Percentiles rank a stretch among this genome's conserved stretches.
Conservation (phyloP, 345 rosid genomes). For the Camelina neglecta region DNA sequence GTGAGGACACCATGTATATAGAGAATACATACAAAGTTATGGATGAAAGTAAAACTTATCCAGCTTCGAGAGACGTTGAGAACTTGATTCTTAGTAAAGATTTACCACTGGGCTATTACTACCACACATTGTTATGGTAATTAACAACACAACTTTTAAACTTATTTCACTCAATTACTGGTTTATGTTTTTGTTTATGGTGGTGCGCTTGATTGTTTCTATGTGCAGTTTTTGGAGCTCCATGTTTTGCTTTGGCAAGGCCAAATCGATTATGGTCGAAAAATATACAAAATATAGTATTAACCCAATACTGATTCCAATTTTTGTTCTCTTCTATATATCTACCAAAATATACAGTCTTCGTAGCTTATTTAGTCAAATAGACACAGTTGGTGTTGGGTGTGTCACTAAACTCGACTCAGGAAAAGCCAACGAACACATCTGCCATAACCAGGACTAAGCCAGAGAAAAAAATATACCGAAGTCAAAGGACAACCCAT, state of each 20-base stretch:
- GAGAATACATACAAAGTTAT: conserved; percentile 64
- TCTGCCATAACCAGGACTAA: neutral
- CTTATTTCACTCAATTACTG: neutral
- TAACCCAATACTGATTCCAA: neutral
- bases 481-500: too few species aligned
- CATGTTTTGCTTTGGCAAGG: neutral
- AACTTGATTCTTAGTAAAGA: conserved; percentile 73
- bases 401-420: neutral
- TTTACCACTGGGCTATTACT: conserved; percentile 76
- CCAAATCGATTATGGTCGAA: neutral
- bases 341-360: neutral
- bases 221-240: neutral
- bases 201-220: neutral
- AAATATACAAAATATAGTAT: neutral
- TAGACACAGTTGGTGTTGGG: conserved; percentile 4
- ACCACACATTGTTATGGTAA: conserved; percentile 74
- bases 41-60: conserved; percentile 68
- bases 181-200: neutral
- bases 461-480: neutral
- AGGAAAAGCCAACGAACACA: neutral
- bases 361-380: neutral
- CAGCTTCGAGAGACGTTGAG: conserved; percentile 68
- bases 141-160: neutral
- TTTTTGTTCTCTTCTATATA: neutral
- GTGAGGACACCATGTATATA: conserved; percentile 61